Conservation (phyloP, 495 filamentous ascomycete species). For the Hyaloscypha bicolor region DNA sequence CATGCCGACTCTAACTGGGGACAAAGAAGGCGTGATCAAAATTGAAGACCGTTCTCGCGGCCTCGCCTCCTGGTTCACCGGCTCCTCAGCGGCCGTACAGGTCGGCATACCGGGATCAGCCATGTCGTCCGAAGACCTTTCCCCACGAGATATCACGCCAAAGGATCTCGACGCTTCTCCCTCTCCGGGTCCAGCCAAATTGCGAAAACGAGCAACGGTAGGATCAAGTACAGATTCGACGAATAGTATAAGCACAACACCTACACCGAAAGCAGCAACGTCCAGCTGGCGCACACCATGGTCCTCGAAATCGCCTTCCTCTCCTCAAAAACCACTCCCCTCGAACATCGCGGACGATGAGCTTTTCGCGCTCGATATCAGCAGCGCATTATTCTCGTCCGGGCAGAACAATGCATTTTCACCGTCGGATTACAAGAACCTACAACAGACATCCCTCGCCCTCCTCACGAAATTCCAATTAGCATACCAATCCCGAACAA, state of each 20-base stretch:
- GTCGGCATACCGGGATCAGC: slow-evolving; percentile 41
- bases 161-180: not conserved
- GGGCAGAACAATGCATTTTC: slow-evolving; percentile 48
- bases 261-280: slow-evolving; percentile 7
- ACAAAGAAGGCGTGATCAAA: slow-evolving; percentile 27
- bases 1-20: slow-evolving; percentile 38
- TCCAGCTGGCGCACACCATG: not conserved
- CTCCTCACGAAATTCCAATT: slow-evolving; percentile 66
- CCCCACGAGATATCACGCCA: not conserved
- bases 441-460: slow-evolving; percentile 68
- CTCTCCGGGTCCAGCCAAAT: not conserved
- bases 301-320: slow-evolving; percentile 2
- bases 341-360: slow-evolving; percentile 56
- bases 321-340: slow-evolving; percentile 20
- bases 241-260: slow-evolving; percentile 39
- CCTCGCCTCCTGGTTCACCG: slow-evolving; percentile 55
- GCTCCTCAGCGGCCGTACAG: slow-evolving; percentile 50
- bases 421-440: slow-evolving; percentile 68
- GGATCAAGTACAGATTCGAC: not conserved
- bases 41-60: slow-evolving; percentile 42
- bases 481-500: slow-evolving; percentile 67
- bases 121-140: slow-evolving; percentile 28
- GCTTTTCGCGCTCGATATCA: slow-evolving; percentile 64
- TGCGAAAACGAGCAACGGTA: not conserved
- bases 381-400: slow-evolving; percentile 64